Evolutionary conservation across 2,329 filamentous ascomycete species (phyloP).

Genomic region (Pyrenochaeta sp.): DNA sequence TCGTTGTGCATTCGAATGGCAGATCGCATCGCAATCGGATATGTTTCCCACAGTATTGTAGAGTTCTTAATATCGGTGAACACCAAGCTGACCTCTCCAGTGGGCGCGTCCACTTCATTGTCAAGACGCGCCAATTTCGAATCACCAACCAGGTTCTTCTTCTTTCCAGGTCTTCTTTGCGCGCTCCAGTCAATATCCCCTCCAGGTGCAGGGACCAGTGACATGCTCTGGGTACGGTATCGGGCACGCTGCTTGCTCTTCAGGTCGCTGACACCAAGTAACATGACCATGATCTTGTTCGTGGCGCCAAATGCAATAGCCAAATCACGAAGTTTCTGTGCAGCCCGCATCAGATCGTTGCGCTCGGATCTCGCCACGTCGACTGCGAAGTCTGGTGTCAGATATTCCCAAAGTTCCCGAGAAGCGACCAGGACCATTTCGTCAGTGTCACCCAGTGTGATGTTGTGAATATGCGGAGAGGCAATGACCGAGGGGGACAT

Average conservation of each 20-base stretch:
- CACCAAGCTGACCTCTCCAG: constrained; percentile 88
- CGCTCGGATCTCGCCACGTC: constrained; percentile 89
- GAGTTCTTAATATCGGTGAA: constrained; percentile 99
- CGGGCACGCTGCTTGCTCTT: constrained; percentile 82
- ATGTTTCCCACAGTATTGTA: constrained; percentile 93
- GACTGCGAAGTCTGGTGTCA: constrained; percentile 87
- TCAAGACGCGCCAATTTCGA: constrained; percentile 87
- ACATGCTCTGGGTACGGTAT: constrained; percentile 82
- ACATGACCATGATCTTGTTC: constrained; percentile 98
- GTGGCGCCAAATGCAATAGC: constrained; percentile 95
- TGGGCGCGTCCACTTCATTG: constrained; percentile 88
- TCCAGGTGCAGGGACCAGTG: constrained; percentile 75
- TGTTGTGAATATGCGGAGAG: constrained; percentile 80
- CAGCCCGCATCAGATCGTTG: constrained; percentile 89
- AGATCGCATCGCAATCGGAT: constrained; percentile 92
- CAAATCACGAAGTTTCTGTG: constrained; percentile 91
- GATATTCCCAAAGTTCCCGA: constrained; percentile 92
- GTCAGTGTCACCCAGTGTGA: constrained; percentile 84
- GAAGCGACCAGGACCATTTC: constrained; percentile 94
- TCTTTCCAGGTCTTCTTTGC: constrained; percentile 66
- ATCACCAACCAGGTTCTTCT: constrained; percentile 70
- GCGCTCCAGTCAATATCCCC: constrained; percentile 75
- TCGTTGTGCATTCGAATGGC: constrained; percentile 98
- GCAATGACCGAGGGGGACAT: constrained; percentile 93
- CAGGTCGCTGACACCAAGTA: constrained; percentile 90